Base-by-base conservation (phyloP, 2,329 filamentous ascomycete species). In the Geoglossum cookeanum region DNA sequence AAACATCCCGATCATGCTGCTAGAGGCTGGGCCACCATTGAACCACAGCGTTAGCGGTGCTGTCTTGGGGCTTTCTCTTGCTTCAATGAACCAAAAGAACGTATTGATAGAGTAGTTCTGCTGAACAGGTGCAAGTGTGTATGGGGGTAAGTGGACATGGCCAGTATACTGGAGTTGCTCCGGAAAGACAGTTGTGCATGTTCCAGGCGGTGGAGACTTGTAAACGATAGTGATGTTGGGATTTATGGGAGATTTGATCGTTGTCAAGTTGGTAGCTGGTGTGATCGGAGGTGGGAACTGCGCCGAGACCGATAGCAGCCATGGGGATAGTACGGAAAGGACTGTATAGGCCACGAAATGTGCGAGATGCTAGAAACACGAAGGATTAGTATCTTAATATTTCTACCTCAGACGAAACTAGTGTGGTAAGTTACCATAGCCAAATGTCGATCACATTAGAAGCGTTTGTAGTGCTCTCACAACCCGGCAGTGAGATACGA, bases 131-230 rank as follows among this genome's bases (percentile, higher is more conserved):
- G 65, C 66, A 55, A 75, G 67, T 1, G 71, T 73, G 58, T 65
- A 70, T 9, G 72, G 80, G 4, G 80, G 79, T 4, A 86, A 68
- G 56, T 70, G 75, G 58, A 87, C 78, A 76, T 84, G 86, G 64
- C 84, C 84, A 3, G 81, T 79, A 64, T 82, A 85, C 66, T 87
- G 84, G 66, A 81, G 76, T 67, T 87, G 84, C 0, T 72, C 73
- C 49, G 73, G 65, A 63, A 84, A 85, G 6, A 77, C 78, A 1
- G 84, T 86, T 52, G 72, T 76, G 67, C 84, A 87, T 11, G 77
- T 81, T 51, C 78, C 79, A 6, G 72, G 67, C 3, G 78, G 74
- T 2, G 78, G 78, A 39, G 74, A 70, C 64, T 83, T 86, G 73
- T 84, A 88, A 57, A 78, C 77, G 65, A 87, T 78, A 59, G 78